Evolutionary conservation across 306 rosid genomes (phyloP), one percentile per base, ranked within the genome.

Genomic region (Castanea mollissima): DNA sequence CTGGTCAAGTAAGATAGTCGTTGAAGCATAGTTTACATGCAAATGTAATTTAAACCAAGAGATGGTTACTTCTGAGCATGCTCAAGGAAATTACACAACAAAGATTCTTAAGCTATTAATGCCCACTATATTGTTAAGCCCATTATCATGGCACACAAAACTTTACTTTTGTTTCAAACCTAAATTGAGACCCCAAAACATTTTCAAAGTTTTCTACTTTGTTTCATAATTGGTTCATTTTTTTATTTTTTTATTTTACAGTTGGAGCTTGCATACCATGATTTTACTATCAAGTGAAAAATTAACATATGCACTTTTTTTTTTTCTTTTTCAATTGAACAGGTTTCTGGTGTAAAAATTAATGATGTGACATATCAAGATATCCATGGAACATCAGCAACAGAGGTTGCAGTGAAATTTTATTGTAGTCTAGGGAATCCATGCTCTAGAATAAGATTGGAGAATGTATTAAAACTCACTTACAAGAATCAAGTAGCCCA

Each of bases 331-430:
- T 35, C 44, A 35, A 34, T 13, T 18, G 19, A 21, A 57, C 9
- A 69, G 74, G 70, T 14, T 16, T 83, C 85, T 8, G 88, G 88
- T 6, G 80, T 78, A 23, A 79, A 85, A 27, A 44, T 85, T 0
- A 82, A 79, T 0, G 69, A 75, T 0, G 81, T 85, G 56, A 78
- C 79, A 10, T 85, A 82, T 23, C 16, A 57, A 27, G 74, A 76
- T 14, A 79, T 85, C 15, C 81, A 74, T 1, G 88, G 86, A 4
- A 75, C 84, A 32, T 85, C 86, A 0, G 86, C 88, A 0, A 82
- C 86, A 0, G 23, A 71, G 49, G 78, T 86, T 18, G 87, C 84
- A 0, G 69, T 83, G 29, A 83, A 86, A 31, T 57, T 27, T 78
- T 59, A 83, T 20, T 85, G 88, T 4, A 85, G 88, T 41, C 2